These are phyloP conservation scores for Aspergillus ochraceus DNA, from an alignment of 2,329 filamentous ascomycete genomes.

Conservation along the genomic window DNA sequence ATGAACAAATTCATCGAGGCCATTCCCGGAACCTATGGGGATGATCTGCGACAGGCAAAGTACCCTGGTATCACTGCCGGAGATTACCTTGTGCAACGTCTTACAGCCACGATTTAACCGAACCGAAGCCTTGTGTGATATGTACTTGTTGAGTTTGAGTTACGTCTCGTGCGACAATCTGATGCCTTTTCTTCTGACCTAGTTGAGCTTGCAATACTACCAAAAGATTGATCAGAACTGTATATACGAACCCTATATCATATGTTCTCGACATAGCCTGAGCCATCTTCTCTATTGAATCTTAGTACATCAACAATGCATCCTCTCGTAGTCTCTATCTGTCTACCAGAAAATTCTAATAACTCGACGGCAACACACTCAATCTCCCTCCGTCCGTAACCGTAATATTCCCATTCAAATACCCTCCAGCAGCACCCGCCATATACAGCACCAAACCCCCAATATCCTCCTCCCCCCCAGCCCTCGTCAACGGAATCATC, in stretches of 20 bases:
- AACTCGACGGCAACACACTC: slow-evolving; percentile 55
- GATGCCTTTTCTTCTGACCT: neutral
- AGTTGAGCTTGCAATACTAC: too few relatives aligned
- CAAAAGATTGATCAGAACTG: neutral
- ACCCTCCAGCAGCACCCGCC: slow-evolving; percentile 63
- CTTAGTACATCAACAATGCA: neutral
- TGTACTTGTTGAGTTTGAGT: too few relatives aligned
- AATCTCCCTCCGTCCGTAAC: slow-evolving; percentile 65
- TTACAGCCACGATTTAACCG: slow-evolving; percentile 67
- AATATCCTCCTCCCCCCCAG: slow-evolving; percentile 64
- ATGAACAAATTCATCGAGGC: slow-evolving; percentile 74
- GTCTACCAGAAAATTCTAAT: slow-evolving; percentile 34
- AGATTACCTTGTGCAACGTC: slow-evolving; percentile 75
- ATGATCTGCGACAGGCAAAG: slow-evolving; percentile 61
- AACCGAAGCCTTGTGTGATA: neutral
- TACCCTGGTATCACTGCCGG: slow-evolving; percentile 76
- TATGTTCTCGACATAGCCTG: too few relatives aligned
- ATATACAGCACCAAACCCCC: slow-evolving; percentile 66
- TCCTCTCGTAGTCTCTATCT: neutral
- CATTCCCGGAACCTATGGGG: slow-evolving; percentile 72
- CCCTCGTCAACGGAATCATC: slow-evolving; percentile 58
- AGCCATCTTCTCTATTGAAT: too few relatives aligned
- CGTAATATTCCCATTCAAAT: slow-evolving; percentile 64
- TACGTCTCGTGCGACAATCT: neutral
- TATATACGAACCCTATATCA: neutral